Conservation (phyloP, 805 yeast species). For the Wickerhamomyces ciferrii region DNA sequence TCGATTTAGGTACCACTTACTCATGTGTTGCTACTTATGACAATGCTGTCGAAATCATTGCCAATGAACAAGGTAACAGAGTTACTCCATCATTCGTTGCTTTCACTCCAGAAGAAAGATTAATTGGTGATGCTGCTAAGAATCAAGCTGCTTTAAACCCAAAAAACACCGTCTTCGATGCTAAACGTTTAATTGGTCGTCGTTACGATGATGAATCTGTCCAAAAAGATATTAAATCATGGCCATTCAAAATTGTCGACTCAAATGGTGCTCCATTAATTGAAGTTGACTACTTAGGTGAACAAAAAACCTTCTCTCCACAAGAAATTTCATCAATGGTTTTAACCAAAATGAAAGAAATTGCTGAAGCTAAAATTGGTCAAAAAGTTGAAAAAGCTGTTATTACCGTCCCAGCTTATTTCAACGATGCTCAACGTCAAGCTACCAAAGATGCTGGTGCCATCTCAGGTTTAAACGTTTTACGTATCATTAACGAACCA, state of each 20-base stretch:
- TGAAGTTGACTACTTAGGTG: conserved; percentile 66
- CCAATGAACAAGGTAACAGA: conserved; percentile 85
- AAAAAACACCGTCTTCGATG: conserved; percentile 73
- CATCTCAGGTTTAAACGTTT: conserved; percentile 73
- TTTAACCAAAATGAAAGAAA: conserved; percentile 77
- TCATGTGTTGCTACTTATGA: conserved; percentile 80
- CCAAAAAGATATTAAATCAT: conserved; percentile 86
- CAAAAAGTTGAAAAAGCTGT: conserved; percentile 69
- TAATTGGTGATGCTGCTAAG: conserved; percentile 81
- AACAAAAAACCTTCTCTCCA: conserved; percentile 65
- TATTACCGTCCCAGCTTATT: conserved; percentile 75
- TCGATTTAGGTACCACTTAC: conserved; percentile 91
- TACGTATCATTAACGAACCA: conserved; percentile 75
- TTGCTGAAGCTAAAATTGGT: conserved; percentile 74
- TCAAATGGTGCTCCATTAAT: conserved; percentile 63
- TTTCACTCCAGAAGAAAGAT: conserved; percentile 72
- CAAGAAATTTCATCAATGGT: conserved; percentile 76
- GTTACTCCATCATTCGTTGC: conserved; percentile 81
- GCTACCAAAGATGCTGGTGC: conserved; percentile 82
- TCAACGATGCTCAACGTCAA: conserved; percentile 77
- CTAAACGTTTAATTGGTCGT: conserved; percentile 79
- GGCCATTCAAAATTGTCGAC: conserved; percentile 75
- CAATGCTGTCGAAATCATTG: conserved; percentile 73
- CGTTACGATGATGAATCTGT: conserved; percentile 72
- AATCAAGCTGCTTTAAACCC: conserved; percentile 81